These are phyloP conservation scores for Aspergillus leporis DNA, from an alignment of 495 filamentous ascomycete genomes.

Conservation along the genomic window DNA sequence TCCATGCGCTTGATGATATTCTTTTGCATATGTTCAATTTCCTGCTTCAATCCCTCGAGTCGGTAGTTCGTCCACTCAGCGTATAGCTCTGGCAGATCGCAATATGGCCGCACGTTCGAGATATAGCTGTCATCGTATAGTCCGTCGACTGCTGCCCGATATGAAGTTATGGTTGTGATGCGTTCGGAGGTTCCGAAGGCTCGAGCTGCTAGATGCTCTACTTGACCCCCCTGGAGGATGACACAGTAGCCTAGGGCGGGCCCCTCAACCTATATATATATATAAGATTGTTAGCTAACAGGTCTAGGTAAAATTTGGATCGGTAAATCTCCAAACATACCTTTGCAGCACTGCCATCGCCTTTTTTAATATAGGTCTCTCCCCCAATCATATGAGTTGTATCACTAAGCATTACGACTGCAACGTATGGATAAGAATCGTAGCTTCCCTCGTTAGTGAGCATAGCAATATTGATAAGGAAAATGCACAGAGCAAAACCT, in stretches of 20 bases:
- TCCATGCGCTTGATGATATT: neutral
- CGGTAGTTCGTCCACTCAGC: slow-evolving; percentile 33
- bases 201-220: slow-evolving; percentile 34
- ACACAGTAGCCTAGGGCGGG: slow-evolving; percentile 18
- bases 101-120: slow-evolving; percentile 33
- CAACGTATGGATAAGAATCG: slow-evolving; percentile 40
- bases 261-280: slow-evolving; percentile 25
- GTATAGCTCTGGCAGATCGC: slow-evolving; percentile 26
- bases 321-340: slow-evolving; percentile 9
- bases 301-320: neutral
- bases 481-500: neutral
- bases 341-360: slow-evolving; percentile 27
- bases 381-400: slow-evolving; percentile 35
- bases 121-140: slow-evolving; percentile 32
- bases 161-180: slow-evolving; percentile 36
- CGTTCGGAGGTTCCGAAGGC: slow-evolving; percentile 31
- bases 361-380: slow-evolving; percentile 35
- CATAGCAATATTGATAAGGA: neutral
- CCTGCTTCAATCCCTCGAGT: slow-evolving; percentile 5
- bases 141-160: slow-evolving; percentile 24
- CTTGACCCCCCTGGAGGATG: slow-evolving; percentile 35
- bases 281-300: neutral
- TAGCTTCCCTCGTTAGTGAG: slow-evolving; percentile 5
- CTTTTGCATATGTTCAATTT: neutral
- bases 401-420: slow-evolving; percentile 36